Conservation (phyloP, 371 early-diverging fungal genomes). For the Vairimorpha necatrix region DNA sequence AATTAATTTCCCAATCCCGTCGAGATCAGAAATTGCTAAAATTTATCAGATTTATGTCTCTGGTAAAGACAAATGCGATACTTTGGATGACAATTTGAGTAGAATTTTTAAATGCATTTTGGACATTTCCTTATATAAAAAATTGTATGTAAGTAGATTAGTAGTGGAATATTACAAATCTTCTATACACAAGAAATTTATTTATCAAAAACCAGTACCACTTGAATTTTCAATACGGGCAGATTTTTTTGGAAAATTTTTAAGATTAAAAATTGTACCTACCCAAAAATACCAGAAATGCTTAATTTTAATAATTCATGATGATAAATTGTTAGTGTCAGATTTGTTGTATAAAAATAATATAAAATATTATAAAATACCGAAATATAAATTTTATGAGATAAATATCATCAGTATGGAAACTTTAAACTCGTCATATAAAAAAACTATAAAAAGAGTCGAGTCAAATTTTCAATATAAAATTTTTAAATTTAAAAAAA, state of each 20-base stretch:
- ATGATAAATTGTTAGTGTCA: background rate
- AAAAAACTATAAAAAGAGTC: background rate
- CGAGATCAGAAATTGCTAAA: background rate
- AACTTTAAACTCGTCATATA: background rate
- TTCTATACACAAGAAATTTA: background rate
- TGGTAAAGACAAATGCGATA: background rate
- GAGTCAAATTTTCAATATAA: background rate
- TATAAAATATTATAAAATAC: background rate
- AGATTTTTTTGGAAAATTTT: background rate
- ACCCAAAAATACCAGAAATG: background rate
- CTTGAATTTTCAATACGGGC: background rate
- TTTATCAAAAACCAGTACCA: background rate
- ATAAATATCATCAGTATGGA: background rate
- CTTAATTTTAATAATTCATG: background rate
- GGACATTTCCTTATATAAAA: background rate
- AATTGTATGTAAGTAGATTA: background rate
- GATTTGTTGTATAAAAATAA: background rate
- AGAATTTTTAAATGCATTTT: conserved; percentile 8
- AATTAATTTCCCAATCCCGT: background rate
- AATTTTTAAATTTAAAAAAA: conserved; percentile 2
- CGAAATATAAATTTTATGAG: background rate
- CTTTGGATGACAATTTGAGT: background rate
- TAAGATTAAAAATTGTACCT: background rate
- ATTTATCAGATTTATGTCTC: background rate
- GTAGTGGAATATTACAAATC: background rate